A percentile compares a stretch with the other conserved stretches of the same genome.
Evolutionary conservation across 257 asterid genomes (phyloP).

Genomic region (Plantago major): DNA sequence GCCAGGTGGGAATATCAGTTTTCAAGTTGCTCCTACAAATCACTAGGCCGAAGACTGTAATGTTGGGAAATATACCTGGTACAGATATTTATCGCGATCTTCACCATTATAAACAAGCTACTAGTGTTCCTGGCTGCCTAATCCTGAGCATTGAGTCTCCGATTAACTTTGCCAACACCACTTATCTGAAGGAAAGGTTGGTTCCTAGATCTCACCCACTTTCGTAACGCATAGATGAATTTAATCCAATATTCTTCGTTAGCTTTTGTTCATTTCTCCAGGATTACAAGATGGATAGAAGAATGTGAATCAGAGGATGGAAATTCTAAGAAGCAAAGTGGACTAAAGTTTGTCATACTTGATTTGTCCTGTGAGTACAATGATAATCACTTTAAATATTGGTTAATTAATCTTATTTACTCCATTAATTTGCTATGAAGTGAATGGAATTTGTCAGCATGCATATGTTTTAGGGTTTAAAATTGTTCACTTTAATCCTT

Average conservation of each 20-base stretch:
- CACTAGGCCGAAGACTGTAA: constrained; percentile 74
- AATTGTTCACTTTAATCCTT: neutral
- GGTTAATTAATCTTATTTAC: too few species aligned
- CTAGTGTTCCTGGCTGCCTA: constrained; percentile 51
- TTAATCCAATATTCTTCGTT: neutral
- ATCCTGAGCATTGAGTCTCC: constrained; percentile 79
- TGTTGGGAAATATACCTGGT: constrained; percentile 77
- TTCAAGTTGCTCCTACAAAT: constrained; percentile 67
- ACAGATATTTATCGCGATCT: constrained; percentile 65
- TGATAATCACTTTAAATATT: neutral
- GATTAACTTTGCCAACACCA: constrained; percentile 74
- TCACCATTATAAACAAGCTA: constrained; percentile 68
- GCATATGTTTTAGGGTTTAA: neutral
- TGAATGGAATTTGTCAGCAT: neutral
- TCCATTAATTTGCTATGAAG: neutral
- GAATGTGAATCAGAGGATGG: constrained; percentile 46
- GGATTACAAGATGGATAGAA: constrained; percentile 80
- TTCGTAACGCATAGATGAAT: neutral
- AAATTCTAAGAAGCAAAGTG: constrained; percentile 27
- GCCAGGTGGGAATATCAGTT: constrained; percentile 71
- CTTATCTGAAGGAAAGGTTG: constrained; percentile 82
- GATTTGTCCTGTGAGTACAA: constrained; percentile 65
- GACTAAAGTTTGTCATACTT: constrained; percentile 55
- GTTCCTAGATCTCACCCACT: constrained; percentile 2
- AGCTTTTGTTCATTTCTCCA: constrained; percentile 15